phyloP scores from a whole-genome alignment of 257 asterid genomes.

The Rauvolfia tetraphylla region DNA sequence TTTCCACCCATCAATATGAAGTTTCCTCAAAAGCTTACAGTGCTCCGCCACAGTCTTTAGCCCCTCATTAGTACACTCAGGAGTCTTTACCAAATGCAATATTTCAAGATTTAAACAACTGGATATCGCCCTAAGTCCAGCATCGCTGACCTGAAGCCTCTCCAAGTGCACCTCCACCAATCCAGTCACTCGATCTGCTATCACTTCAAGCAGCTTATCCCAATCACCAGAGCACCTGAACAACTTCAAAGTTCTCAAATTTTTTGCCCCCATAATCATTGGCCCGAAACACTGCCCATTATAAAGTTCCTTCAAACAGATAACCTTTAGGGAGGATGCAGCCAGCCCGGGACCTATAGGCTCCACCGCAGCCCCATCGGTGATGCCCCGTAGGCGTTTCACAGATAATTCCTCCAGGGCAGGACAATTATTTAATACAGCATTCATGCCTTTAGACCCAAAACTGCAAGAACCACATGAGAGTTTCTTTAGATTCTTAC shows the following conservation, averaged over 20 bases:
- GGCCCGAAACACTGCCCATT: constrained; percentile 83
- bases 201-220: constrained; percentile 61
- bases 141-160: constrained; percentile 77
- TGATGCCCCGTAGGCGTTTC: constrained; percentile 72
- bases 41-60: constrained; percentile 55
- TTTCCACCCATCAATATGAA: constrained; percentile 91
- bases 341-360: constrained; percentile 63
- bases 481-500: constrained; percentile 61
- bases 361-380: constrained; percentile 45
- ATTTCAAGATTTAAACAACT: constrained; percentile 55
- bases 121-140: constrained; percentile 54
- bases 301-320: constrained; percentile 76
- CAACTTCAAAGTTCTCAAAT: constrained; percentile 58
- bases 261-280: constrained; percentile 59
- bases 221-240: constrained; percentile 90
- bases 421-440: constrained; percentile 60
- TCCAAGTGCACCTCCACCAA: constrained; percentile 70
- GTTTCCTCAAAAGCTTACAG: constrained; percentile 63
- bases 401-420: constrained; percentile 69
- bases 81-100: constrained; percentile 82
- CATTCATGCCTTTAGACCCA: constrained; percentile 76
- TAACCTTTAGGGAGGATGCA: constrained; percentile 39
- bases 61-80: constrained; percentile 72
- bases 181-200: constrained; percentile 37
- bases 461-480: constrained; percentile 83